Evolutionary conservation across 495 filamentous ascomycete genomes (phyloP), one percentile per base, ranked within the genome.

Genomic region (Aspergillus campestris): DNA sequence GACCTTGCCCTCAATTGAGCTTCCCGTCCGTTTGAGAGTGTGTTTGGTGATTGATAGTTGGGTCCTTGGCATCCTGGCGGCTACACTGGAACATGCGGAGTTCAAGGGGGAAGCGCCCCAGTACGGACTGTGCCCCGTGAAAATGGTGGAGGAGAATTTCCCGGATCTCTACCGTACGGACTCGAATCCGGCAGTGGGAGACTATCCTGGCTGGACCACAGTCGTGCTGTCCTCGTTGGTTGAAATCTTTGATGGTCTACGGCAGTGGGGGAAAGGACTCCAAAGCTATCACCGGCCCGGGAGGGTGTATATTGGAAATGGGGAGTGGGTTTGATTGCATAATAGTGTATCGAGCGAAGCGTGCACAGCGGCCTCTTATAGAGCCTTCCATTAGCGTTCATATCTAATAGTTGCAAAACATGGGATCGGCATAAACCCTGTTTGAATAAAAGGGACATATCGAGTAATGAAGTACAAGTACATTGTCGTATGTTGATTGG

Each of bases 111-210:
- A 44, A 11, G 42, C 43, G 33, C 18, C 45, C 7, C 45, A 55
- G 39, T 14, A 54, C 11, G 41, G 33, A 4, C 24, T 37, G 29
- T 58, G 56, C 39, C 60, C 52, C 43, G 52, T 65, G 2, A 63
- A 59, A 32, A 43, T 61, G n/a, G 37, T 65, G 18, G 62, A 66
- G 45, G 58, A 66, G 31, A 66, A 63, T 44, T 66, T 58, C 18
- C 62, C 60, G 4, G 60, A 61, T 45, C 38, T 42, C 14, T 39
- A 48, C 12, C 50, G 52, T 12, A 43, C 35, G 8, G 51, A 58
- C 27, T 51, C 43, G 9, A 34, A 37, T 24, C 18, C 45, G 38
- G 29, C 50, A 48, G 5, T 50, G 24, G 54, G 54, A 8, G 32
- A 30, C 15, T 62, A 61, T 48, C 44, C 40, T 5, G 60, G 62